Base-by-base conservation (phyloP, 2,329 filamentous ascomycete genomes). In the Cladosporium colombiae region DNA sequence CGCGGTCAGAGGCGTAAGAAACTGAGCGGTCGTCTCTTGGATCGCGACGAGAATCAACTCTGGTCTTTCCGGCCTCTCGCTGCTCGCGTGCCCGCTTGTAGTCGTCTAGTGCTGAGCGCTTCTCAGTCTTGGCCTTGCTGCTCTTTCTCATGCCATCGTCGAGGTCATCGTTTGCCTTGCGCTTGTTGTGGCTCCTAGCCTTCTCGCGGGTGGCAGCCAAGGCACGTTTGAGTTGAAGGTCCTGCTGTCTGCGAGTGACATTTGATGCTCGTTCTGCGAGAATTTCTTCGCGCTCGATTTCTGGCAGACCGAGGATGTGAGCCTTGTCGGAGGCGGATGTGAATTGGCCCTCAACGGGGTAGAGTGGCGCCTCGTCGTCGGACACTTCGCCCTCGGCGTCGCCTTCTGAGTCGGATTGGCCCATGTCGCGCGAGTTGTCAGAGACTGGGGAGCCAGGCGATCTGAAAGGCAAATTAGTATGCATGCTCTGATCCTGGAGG, bases 241-340 rank as follows among this genome's bases (percentile, higher is more conserved):
- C 92, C 79, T 97, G 94, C 67, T 90, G 87, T 72, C 91, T 89
- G 62, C 89, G 88, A 74, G 95, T 91, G 66, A 93, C 89, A 76
- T 95, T 89, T 72, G 92, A 88, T 40, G 90, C 89, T 70, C 95
- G 92, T 71, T 96, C 91, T 23, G 93, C 94, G 7, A 99, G 86
- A 53, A 97, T 89, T 75, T 92, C 88, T 78, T 99, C 95, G 68
- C 94, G 90, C 75, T 96, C 89, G 61, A 98, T 89, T 80, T 98
- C 93, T 33, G 93, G 89, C 85, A 97, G 88, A 65, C 84, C 86
- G 85, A 95, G 89, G 68, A 99, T 95, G 61, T 90, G 71, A 11
- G 77, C 75, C 71, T 80, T 82, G 70, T 83, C 83, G 69, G 82
- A 81, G 66, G 80, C 81, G 73, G 87, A 85, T 67, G 85, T 83